A percentile compares a stretch with the other conserved stretches of the same genome.
phyloP scores from a whole-genome alignment of 2,329 filamentous ascomycete genomes.

The Xylariaceae sp. region DNA sequence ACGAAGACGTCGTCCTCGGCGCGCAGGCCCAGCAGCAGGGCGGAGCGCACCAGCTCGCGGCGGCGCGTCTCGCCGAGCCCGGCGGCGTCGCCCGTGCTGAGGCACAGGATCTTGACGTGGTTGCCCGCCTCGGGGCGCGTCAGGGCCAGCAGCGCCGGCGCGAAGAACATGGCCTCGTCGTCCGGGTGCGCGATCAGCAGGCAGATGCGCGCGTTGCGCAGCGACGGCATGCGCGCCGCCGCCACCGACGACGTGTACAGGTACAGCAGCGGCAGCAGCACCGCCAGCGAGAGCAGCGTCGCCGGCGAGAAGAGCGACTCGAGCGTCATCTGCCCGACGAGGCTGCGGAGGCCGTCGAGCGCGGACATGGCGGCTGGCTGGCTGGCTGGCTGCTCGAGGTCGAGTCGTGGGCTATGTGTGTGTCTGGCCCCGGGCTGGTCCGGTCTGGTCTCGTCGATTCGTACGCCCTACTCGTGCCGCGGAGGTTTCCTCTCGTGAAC shows the following conservation, averaged over 20 bases:
- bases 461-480: too few relatives aligned
- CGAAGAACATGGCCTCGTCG: constrained; percentile 99
- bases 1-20: constrained; percentile 74
- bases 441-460: too few relatives aligned
- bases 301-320: too few relatives aligned
- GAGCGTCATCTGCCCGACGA: too few relatives aligned
- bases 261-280: constrained; percentile 41
- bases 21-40: constrained; percentile 65
- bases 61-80: constrained; percentile 78
- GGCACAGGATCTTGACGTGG: constrained; percentile 87
- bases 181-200: constrained; percentile 95
- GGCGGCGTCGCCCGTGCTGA: constrained; percentile 83
- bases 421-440: too few relatives aligned
- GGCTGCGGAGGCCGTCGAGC: too few relatives aligned
- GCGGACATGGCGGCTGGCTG: too few relatives aligned
- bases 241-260: constrained; percentile 41
- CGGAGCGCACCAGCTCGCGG: constrained; percentile 77
- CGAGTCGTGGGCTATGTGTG: too few relatives aligned
- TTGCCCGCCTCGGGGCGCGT: constrained; percentile 74
- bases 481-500: too few relatives aligned
- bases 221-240: constrained; percentile 50
- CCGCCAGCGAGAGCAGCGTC: too few relatives aligned
- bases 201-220: constrained; percentile 79
- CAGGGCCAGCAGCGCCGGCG: constrained; percentile 78
- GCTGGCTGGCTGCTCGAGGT: too few relatives aligned